Evolutionary conservation across 352 stramenopile species (phyloP).

Genomic region (Globisporangium paddicum): DNA sequence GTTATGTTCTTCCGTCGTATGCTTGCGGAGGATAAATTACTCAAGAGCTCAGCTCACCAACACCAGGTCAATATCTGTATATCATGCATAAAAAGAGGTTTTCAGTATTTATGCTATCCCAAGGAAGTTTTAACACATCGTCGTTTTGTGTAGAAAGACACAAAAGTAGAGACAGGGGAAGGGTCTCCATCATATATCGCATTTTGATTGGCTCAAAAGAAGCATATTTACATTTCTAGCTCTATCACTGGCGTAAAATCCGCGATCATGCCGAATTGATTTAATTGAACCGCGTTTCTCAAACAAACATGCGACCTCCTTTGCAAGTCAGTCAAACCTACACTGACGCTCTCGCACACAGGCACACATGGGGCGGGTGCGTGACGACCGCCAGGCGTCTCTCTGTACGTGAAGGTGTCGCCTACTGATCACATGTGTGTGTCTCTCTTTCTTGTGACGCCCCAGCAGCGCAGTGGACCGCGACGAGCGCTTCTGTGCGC

Average conservation of each 20-base stretch:
- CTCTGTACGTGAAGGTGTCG: background rate
- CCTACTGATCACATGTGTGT: background rate
- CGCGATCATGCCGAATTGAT: background rate
- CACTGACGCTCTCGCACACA: slow-evolving; percentile 6
- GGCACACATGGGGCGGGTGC: slow-evolving; percentile 1
- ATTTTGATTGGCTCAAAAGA: no score
- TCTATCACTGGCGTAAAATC: background rate
- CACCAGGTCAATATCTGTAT: background rate
- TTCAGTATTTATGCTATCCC: background rate
- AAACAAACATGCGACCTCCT: background rate
- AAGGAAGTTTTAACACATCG: background rate
- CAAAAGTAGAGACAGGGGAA: background rate
- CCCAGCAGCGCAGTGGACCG: slow-evolving; percentile 7
- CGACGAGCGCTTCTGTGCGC: slow-evolving; percentile 7
- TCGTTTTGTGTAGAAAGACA: no score
- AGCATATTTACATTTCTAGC: no score
- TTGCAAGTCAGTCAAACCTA: background rate
- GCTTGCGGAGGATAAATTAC: no score
- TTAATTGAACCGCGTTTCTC: slow-evolving; percentile 5
- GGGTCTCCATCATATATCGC: background rate
- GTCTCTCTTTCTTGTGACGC: background rate
- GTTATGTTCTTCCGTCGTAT: background rate
- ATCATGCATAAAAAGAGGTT: background rate
- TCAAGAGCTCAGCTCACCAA: no score
- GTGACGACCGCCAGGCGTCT: background rate